phyloP scores from a whole-genome alignment of 768 basidiomycete species.

The Lactifluus volemus region DNA sequence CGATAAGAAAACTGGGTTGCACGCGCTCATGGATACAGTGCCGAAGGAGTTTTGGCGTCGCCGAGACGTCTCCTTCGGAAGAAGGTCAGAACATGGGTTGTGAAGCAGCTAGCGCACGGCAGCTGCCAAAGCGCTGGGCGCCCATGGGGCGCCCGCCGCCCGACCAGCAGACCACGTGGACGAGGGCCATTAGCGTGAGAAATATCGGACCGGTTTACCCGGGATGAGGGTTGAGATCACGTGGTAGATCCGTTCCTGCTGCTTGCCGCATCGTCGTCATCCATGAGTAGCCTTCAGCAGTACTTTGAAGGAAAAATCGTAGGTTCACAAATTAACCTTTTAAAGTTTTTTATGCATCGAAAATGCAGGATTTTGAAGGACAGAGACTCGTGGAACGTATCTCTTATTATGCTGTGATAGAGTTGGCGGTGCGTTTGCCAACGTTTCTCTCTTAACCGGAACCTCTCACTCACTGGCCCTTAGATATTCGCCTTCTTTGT shows the following conservation, averaged over 20 bases:
- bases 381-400: constrained; percentile 46
- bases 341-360: not conserved
- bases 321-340: constrained; percentile 6
- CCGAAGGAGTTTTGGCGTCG: not conserved
- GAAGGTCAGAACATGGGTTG: not conserved
- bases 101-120: not conserved
- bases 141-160: not conserved
- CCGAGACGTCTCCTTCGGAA: too few species aligned
- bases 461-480: not conserved
- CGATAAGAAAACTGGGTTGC: too few species aligned
- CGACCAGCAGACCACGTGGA: not conserved
- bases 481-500: constrained; percentile 48
- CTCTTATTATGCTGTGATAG: constrained; percentile 35
- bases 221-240: not conserved
- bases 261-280: not conserved
- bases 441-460: too few species aligned
- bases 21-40: not conserved
- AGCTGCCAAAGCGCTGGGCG: not conserved
- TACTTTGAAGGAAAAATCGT: constrained; percentile 29
- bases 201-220: not conserved
- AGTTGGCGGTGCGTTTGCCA: constrained; percentile 31
- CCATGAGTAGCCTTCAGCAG: constrained; percentile 17
- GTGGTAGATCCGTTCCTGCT: not conserved
- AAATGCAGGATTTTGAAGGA: constrained; percentile 52
- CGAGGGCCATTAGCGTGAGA: not conserved